Conservation (phyloP, 1,284 basidiomycete genomes). For the Mycosarcoma maydis region DNA sequence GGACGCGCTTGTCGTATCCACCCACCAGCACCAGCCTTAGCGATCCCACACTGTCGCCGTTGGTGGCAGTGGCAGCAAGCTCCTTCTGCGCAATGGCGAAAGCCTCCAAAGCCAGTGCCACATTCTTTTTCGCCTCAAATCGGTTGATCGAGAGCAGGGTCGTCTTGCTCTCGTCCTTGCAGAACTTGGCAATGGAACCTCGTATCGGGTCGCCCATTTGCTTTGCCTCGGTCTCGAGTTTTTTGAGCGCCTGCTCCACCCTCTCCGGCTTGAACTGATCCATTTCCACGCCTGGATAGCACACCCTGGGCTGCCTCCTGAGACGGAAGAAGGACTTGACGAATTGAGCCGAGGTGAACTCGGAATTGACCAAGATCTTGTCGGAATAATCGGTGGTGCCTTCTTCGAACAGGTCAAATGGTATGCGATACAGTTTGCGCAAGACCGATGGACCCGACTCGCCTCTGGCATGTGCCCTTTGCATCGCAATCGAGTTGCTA, state of each 20-base stretch:
- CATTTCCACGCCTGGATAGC: constrained; percentile 85
- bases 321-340: constrained; percentile 80
- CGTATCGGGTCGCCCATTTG: constrained; percentile 29
- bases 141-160: constrained; percentile 91
- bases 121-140: constrained; percentile 95
- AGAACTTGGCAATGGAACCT: constrained; percentile 19
- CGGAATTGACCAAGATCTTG: constrained; percentile 88
- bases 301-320: constrained; percentile 74
- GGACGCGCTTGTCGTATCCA: constrained; percentile 77
- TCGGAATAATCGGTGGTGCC: constrained; percentile 89
- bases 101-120: constrained; percentile 80
- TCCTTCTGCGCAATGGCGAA: constrained; percentile 71
- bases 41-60: constrained; percentile 8
- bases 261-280: constrained; percentile 17
- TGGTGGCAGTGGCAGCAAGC: constrained; percentile 19
- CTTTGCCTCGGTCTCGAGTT: constrained; percentile 70
- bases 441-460: constrained; percentile 38
- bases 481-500: constrained; percentile 70
- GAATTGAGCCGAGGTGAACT: constrained; percentile 78
- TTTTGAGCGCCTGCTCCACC: constrained; percentile 37
- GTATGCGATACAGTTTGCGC: constrained; percentile 75
- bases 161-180: constrained; percentile 68
- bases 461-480: constrained; percentile 65
- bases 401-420: constrained; percentile 91
- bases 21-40: constrained; percentile 70